Evolutionary conservation across 768 basidiomycete genomes (phyloP).

Genomic region (Tylopilus vinaceipallidus): DNA sequence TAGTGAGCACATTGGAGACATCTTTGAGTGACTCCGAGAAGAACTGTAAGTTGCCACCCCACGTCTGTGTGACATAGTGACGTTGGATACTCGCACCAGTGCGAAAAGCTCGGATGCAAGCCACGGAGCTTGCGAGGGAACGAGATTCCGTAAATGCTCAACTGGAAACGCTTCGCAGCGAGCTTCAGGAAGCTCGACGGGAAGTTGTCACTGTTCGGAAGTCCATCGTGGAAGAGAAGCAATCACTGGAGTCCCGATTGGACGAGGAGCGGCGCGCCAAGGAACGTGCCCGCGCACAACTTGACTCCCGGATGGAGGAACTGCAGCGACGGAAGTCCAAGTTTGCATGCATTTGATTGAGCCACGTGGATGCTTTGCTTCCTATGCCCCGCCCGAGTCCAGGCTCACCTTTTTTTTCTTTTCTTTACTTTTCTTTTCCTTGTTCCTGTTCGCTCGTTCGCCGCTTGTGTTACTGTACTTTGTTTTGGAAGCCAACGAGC

Average conservation of each 20-base stretch:
- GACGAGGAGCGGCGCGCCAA: constrained; percentile 89
- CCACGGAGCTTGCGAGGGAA: constrained; percentile 84
- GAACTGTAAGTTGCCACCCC: constrained; percentile 60
- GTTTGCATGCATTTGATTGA: constrained; percentile 77
- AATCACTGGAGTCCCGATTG: constrained; percentile 75
- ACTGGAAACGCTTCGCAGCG: constrained; percentile 63
- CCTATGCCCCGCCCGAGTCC: constrained; percentile 3
- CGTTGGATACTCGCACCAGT: constrained; percentile 43
- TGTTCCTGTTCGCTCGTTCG: constrained; percentile 12
- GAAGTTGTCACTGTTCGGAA: constrained; percentile 76
- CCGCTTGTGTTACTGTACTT: constrained; percentile 31
- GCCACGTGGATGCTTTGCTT: background rate
- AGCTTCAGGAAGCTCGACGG: constrained; percentile 74
- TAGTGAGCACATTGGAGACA: constrained; percentile 79
- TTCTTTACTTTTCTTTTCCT: too few relatives aligned
- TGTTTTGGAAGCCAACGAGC: constrained; percentile 28
- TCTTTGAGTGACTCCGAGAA: constrained; percentile 91
- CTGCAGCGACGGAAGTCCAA: constrained; percentile 84
- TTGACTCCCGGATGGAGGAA: constrained; percentile 87
- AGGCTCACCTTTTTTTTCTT: constrained; percentile 7
- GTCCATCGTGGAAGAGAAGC: constrained; percentile 87
- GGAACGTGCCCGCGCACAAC: constrained; percentile 83
- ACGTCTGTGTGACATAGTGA: constrained; percentile 3
- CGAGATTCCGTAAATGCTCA: constrained; percentile 71
- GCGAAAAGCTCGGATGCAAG: constrained; percentile 92